Percentiles rank a stretch among this genome's conserved stretches.
phyloP scores from a whole-genome alignment of 805 yeast genomes.

The Candida ipomoeae region DNA sequence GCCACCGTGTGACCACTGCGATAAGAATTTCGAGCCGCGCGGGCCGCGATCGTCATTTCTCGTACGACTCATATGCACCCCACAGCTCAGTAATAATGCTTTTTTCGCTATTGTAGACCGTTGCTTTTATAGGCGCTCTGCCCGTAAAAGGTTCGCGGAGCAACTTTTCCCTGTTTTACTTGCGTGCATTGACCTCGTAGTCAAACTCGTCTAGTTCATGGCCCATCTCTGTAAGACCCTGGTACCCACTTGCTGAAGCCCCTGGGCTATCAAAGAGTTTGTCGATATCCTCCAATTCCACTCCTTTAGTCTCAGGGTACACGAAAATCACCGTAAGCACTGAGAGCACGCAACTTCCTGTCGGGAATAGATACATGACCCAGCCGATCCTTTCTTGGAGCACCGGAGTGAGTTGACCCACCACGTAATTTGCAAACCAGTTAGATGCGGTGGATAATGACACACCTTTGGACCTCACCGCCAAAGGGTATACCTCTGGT shows the following conservation, averaged over 20 bases:
- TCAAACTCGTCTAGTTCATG: constrained; percentile 26
- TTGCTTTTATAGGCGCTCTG: not conserved
- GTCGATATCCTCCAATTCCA: constrained; percentile 42
- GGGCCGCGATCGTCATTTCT: not conserved
- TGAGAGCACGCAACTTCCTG: constrained; percentile 33
- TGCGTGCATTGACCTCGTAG: constrained; percentile 13
- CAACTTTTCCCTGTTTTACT: not conserved
- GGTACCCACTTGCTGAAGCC: constrained; percentile 15
- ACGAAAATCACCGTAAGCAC: constrained; percentile 30
- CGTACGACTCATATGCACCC: constrained; percentile 1
- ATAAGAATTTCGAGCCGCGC: constrained; percentile 2
- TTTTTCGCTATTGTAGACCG: not conserved
- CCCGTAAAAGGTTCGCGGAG: not conserved
- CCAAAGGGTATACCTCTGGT: constrained; percentile 42
- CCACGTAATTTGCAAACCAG: constrained; percentile 43
- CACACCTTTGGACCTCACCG: constrained; percentile 42
- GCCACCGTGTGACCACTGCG: not conserved
- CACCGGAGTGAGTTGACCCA: constrained; percentile 43
- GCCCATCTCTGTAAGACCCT: constrained; percentile 7
- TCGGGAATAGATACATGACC: constrained; percentile 41
- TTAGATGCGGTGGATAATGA: constrained; percentile 43
- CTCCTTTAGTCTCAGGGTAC: constrained; percentile 44
- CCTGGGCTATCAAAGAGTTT: constrained; percentile 29
- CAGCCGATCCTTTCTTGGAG: constrained; percentile 37
- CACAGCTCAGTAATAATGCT: not conserved